Percentiles rank a stretch among this genome's conserved stretches.
These are phyloP conservation scores for Apophysomyces variabilis DNA, from an alignment of 371 early-diverging fungal species.

Conservation along the genomic window DNA sequence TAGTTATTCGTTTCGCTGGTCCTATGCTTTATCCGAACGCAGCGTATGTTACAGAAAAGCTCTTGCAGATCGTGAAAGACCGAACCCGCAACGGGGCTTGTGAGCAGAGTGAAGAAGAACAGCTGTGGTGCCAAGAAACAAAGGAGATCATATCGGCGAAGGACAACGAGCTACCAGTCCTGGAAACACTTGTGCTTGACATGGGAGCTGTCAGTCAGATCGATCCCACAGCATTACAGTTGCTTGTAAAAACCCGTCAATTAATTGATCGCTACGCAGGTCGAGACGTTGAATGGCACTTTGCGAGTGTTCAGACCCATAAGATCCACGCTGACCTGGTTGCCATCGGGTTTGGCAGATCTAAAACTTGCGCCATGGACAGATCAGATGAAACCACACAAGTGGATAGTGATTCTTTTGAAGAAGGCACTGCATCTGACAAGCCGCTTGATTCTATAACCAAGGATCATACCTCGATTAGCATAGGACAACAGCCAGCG, in stretches of 20 bases:
- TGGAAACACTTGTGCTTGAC: slow-evolving; percentile 76
- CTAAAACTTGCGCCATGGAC: not conserved
- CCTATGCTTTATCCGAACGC: slow-evolving; percentile 31
- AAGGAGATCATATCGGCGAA: not conserved
- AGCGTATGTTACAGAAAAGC: slow-evolving; percentile 18
- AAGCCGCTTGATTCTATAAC: not conserved
- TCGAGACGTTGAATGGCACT: slow-evolving; percentile 34
- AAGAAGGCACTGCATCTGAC: not conserved
- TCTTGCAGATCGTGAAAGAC: slow-evolving; percentile 14
- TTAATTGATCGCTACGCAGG: slow-evolving; percentile 40
- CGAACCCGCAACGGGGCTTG: slow-evolving; percentile 18
- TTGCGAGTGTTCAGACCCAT: slow-evolving; percentile 15
- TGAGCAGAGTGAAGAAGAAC: not conserved
- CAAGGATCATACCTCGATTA: not conserved
- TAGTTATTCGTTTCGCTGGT: slow-evolving; percentile 16
- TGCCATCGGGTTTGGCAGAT: slow-evolving; percentile 14
- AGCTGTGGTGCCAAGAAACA: slow-evolving; percentile 11
- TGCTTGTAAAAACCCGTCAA: slow-evolving; percentile 51
- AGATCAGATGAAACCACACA: not conserved
- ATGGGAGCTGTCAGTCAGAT: slow-evolving; percentile 70
- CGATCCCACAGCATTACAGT: slow-evolving; percentile 77
- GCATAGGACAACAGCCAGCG: not conserved
- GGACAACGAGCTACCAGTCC: slow-evolving; percentile 35
- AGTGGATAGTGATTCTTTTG: not conserved
- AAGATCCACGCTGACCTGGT: slow-evolving; percentile 16